Base-by-base conservation (phyloP, 1,139 yeast genomes). In the Sugiyamaella japonica region DNA sequence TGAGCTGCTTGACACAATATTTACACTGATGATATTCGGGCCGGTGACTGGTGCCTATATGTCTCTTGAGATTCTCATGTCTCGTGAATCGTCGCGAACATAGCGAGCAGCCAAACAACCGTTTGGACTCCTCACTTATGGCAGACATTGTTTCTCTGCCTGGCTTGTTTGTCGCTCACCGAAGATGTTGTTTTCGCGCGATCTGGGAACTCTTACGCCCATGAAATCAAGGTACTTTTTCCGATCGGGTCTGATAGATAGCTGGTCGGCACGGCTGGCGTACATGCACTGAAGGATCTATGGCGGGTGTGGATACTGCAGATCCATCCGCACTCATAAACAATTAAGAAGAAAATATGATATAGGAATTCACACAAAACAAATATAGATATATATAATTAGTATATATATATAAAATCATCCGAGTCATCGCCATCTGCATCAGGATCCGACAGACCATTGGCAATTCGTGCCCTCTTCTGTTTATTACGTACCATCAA, bases 361-460 rank as follows among this genome's bases (percentile, higher is more conserved):
- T n/a, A n/a, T n/a, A n/a, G n/a, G n/a, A n/a, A n/a, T n/a, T n/a
- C n/a, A n/a, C n/a, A 37, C 16, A 15, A 15, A 37, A 39, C 6
- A 28, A 20, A 25, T 23, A 38, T 10, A 17, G 8, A 25, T 15
- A 40, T 13, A 40, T 40, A 23, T 6, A 40, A 40, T 37, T 54
- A 54, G 45, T 51, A 54, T 7, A 56, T 50, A 38, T 56, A 56
- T 7, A 48, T 49, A 41, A 52, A 56, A 8, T 49, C 47, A 44
- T 52, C 54, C 7, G 54, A 46, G 25, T 56, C 59, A 34, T 56
- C 59, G 4, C 59, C 59, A 40, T 56, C 57, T 16, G 52, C 48
- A n/a, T 37, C 38, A 12, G 59, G 52, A 23, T 54, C 52, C 5
- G 49, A 37, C 6, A 43, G 25, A 10, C 55, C 55, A 16, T 37